A percentile compares a stretch with the other conserved stretches of the same genome.
phyloP scores from a whole-genome alignment of 345 rosid genomes.

The Salix exigua region DNA sequence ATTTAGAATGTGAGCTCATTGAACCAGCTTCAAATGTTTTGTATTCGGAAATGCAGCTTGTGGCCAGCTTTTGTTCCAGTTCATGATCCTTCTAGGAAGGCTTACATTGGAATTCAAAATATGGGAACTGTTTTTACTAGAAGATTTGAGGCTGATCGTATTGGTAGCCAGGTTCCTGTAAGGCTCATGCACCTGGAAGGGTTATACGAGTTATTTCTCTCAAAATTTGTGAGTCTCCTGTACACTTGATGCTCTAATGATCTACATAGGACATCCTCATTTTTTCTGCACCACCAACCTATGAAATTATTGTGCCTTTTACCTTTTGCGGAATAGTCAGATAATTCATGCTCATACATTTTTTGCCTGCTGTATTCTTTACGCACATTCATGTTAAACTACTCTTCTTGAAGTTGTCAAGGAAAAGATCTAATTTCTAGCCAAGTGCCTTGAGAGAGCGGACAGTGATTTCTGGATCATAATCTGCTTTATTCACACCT shows the following conservation, averaged over 20 bases:
- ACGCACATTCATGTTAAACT: not conserved
- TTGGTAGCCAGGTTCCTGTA: slow-evolving; percentile 92
- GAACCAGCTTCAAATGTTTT: slow-evolving; percentile 1
- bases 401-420: not conserved
- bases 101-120: slow-evolving; percentile 88
- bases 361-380: not conserved
- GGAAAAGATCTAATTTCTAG: not conserved
- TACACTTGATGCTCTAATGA: slow-evolving; percentile 1
- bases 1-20: slow-evolving; percentile 2
- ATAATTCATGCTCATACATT: not conserved
- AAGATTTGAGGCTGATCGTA: slow-evolving; percentile 89
- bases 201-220: slow-evolving; percentile 80
- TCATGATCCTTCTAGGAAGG: slow-evolving; percentile 85
- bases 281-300: not conserved
- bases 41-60: slow-evolving; percentile 46
- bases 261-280: not conserved
- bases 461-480: not conserved
- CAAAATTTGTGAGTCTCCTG: slow-evolving; percentile 78
- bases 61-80: slow-evolving; percentile 99
- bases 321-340: not conserved
- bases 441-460: not conserved
- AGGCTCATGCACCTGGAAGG: slow-evolving; percentile 97
- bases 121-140: slow-evolving; percentile 88
- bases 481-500: slow-evolving; percentile 4
- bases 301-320: not conserved